Conservation (phyloP, 805 yeast genomes). For the Wickerhamiella nectarea region DNA sequence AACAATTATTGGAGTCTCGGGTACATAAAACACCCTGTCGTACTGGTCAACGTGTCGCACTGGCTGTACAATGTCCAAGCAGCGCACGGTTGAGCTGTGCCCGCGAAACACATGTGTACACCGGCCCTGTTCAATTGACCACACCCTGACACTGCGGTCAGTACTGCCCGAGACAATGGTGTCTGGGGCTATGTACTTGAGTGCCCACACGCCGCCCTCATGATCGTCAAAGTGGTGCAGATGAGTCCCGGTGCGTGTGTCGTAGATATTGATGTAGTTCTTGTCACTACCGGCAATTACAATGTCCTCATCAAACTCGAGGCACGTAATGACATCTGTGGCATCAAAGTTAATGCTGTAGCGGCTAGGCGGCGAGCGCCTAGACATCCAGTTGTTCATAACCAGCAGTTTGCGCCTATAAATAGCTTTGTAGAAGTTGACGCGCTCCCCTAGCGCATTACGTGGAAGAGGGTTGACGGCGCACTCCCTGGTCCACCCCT, state of each 20-base stretch:
- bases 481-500: constrained; percentile 20
- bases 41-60: constrained; percentile 38
- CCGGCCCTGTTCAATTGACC: constrained; percentile 74
- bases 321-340: constrained; percentile 74
- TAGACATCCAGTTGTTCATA: constrained; percentile 63
- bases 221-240: constrained; percentile 63
- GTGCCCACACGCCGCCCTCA: constrained; percentile 98
- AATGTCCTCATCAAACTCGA: constrained; percentile 82
- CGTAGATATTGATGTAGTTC: constrained; percentile 64
- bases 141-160: constrained; percentile 82
- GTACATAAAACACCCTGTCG: constrained; percentile 43
- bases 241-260: constrained; percentile 56
- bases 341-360: constrained; percentile 31
- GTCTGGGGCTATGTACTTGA: constrained; percentile 58
- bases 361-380: constrained; percentile 57
- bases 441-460: constrained; percentile 19
- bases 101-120: constrained; percentile 89
- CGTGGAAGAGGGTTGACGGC: constrained; percentile 3
- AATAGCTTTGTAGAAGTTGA: constrained; percentile 37
- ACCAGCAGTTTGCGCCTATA: constrained; percentile 48
- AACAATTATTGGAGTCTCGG: constrained; percentile 55
- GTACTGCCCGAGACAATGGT: constrained; percentile 89
- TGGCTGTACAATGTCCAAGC: constrained; percentile 71
- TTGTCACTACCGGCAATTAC: constrained; percentile 92
- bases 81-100: constrained; percentile 85